Base-by-base conservation (phyloP, 257 asterid genomes). In the Nicotiana obtusifolia region DNA sequence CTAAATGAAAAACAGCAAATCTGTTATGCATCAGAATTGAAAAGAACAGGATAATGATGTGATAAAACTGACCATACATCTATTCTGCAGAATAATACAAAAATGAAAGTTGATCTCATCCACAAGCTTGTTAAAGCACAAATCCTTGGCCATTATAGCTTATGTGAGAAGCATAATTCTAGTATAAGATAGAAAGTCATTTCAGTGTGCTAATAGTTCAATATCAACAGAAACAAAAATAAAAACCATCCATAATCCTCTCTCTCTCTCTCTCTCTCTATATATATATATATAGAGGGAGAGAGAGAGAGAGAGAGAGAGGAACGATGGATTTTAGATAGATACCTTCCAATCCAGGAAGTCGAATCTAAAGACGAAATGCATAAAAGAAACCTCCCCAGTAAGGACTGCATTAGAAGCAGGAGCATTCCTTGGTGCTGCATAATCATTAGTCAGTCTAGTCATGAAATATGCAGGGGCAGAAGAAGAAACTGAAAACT, bases 371-470 rank as follows among this genome's bases (percentile, higher is more conserved):
- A 94, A 94, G 52, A 92, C 90, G 80, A 96, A 96, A 84, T 96
- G 98, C 83, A 77, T 73, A 87, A 87, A 91, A 57, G 91, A 69
- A 80, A 88, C 94, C 67, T 93, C 94, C 82, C 97, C 96, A 76
- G 97, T 87, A 68, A 60, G 88, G 84, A 96, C 88, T 35, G 94
- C 92, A 68, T 83, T 79, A 14, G 98, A 92, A 80, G 91, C 85
- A 85, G 99, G 95, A 73, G 97, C 97, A 87, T 96, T 94, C 89
- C 84, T 93, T 73, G 98, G 99, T 73, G 90, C 98, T 94, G 90
- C 81, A 81, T 83, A 53, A 65, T 82, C 81, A 33, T 86, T 79
- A 62, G 8, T 71, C 26, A 67, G 37, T 26, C 37, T 15, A 49
- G 79, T 75, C 79, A 83, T 75, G 79, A 26, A 47, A 49, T 33